Evolutionary conservation across 805 yeast genomes (phyloP).

Genomic region (Barnettozyma vustinii): DNA sequence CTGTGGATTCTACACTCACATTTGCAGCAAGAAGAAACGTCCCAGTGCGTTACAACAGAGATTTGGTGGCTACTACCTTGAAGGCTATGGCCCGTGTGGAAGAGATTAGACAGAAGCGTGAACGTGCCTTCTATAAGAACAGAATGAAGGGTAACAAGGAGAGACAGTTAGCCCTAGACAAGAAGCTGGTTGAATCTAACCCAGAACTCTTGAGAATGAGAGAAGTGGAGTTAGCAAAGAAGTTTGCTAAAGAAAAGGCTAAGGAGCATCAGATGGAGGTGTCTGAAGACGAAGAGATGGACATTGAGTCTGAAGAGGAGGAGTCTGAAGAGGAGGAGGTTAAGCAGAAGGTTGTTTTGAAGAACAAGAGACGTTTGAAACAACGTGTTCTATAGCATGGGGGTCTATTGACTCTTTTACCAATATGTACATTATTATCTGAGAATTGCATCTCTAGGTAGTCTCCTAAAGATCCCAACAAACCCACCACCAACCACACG

Average conservation of each 20-base stretch:
- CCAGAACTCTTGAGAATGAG: constrained; percentile 89
- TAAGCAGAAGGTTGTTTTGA: constrained; percentile 36
- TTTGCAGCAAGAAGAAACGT: constrained; percentile 97
- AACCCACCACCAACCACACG: constrained; percentile 48
- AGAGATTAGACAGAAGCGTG: constrained; percentile 93
- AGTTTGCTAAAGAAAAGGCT: constrained; percentile 64
- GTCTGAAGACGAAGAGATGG: constrained; percentile 45
- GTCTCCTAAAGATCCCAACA: constrained; percentile 37
- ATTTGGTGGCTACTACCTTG: constrained; percentile 87
- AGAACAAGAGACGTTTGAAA: constrained; percentile 26
- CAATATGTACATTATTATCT: constrained; percentile 4
- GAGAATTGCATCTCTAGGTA: constrained; percentile 18
- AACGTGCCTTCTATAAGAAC: constrained; percentile 97
- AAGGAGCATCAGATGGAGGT: constrained; percentile 46
- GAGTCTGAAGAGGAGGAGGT: constrained; percentile 49
- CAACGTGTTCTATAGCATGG: constrained; percentile 15
- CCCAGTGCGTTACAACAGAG: constrained; percentile 97
- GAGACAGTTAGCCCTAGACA: constrained; percentile 76
- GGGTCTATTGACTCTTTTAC: not conserved
- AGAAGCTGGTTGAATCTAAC: constrained; percentile 80
- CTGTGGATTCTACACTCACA: constrained; percentile 92
- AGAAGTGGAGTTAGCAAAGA: constrained; percentile 83
- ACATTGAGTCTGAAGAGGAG: constrained; percentile 54
- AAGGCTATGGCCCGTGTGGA: constrained; percentile 95
- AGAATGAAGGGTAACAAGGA: constrained; percentile 98